phyloP scores from a whole-genome alignment of 2,329 filamentous ascomycete genomes.

The Xylaria arbuscula region DNA sequence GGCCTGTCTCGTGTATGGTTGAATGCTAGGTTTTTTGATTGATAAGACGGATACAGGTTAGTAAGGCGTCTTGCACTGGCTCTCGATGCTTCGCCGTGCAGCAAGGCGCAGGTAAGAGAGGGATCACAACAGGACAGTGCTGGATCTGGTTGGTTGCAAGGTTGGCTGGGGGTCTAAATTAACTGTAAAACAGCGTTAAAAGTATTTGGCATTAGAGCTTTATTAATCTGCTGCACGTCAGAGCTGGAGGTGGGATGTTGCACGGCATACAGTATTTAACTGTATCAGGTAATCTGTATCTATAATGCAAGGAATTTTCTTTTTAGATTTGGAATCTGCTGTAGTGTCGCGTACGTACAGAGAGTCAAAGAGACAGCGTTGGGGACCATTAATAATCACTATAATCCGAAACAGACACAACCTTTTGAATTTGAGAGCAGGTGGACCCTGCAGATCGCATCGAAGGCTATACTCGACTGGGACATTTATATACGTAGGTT shows the following conservation, averaged over 20 bases:
- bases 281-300: neutral
- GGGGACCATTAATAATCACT: conserved; percentile 3
- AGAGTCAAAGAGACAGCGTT: neutral
- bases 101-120: neutral
- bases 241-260: neutral
- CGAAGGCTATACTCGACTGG: neutral
- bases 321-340: conserved; percentile 34
- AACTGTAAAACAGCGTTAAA: neutral
- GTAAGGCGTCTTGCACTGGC: conserved; percentile 11
- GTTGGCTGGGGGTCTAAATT: neutral
- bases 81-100: conserved; percentile 18
- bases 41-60: conserved; percentile 28
- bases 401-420: neutral
- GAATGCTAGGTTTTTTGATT: conserved; percentile 15
- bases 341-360: neutral
- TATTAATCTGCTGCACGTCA: conserved; percentile 18
- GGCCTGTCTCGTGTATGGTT: neutral
- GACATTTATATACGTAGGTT: too few relatives aligned
- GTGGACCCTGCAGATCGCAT: conserved; percentile 8
- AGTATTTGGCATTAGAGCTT: neutral
- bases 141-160: conserved; percentile 11
- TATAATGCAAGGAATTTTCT: neutral
- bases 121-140: conserved; percentile 25
- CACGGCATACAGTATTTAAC: conserved; percentile 7
- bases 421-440: neutral